Percentiles rank a stretch among this genome's conserved stretches.
Evolutionary conservation across 345 rosid species (phyloP).

Genomic region (Eutrema yunnanense): DNA sequence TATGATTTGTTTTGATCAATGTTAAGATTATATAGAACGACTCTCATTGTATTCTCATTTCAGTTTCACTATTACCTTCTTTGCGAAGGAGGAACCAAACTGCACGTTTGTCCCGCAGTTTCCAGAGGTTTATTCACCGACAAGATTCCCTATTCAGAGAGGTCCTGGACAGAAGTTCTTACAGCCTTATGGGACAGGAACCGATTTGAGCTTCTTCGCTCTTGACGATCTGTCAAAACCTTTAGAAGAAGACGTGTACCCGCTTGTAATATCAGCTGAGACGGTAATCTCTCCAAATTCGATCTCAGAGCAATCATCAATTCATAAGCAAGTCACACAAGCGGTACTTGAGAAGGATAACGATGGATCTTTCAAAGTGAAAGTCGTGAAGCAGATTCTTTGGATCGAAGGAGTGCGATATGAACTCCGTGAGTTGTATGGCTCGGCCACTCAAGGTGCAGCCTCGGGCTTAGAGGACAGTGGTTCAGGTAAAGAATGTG

Average conservation of each 20-base stretch:
- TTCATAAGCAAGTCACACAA: conserved; percentile 78
- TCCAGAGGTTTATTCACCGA: conserved; percentile 66
- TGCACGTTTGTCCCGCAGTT: conserved; percentile 62
- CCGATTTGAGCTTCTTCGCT: conserved; percentile 73
- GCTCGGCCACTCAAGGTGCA: conserved; percentile 37
- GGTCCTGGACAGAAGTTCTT: conserved; percentile 64
- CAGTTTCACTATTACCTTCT: conserved; percentile 78
- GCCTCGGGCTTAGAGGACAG: conserved; percentile 53
- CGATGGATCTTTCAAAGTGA: conserved; percentile 44
- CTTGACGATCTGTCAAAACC: conserved; percentile 72
- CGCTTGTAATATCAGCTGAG: conserved; percentile 82
- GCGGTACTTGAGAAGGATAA: conserved; percentile 59
- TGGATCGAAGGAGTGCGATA: conserved; percentile 82
- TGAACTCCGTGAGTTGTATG: conserved; percentile 76
- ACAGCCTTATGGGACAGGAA: conserved; percentile 82
- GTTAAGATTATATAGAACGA: neutral
- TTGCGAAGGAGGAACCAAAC: conserved; percentile 70
- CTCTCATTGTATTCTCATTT: conserved; percentile 4
- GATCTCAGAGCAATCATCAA: conserved; percentile 28
- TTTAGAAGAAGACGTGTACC: conserved; percentile 69
- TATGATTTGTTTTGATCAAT: neutral
- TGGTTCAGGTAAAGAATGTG: conserved; percentile 79
- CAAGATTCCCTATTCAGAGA: conserved; percentile 54
- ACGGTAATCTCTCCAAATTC: conserved; percentile 31
- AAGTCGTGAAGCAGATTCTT: conserved; percentile 72